phyloP scores from a whole-genome alignment of 257 asterid species.

The Knoxia roxburghii region DNA sequence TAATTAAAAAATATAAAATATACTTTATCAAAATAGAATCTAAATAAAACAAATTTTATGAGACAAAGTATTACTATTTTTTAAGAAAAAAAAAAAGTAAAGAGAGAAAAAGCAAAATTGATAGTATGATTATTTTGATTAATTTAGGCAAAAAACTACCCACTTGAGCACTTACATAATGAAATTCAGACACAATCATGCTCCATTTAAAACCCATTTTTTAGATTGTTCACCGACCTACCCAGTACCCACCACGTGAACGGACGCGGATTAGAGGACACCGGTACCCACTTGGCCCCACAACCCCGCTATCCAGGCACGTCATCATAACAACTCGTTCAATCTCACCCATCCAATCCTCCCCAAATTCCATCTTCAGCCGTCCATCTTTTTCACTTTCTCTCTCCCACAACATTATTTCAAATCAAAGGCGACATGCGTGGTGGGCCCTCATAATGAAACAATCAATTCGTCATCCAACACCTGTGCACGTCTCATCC shows the following conservation, averaged over 20 bases:
- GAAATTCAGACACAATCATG: constrained; percentile 1
- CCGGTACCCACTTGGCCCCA: constrained; percentile 25
- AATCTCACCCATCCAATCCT: constrained; percentile 17
- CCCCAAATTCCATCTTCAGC: not conserved
- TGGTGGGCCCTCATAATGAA: constrained; percentile 14
- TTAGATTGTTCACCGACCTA: constrained; percentile 28
- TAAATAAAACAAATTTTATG: too few species aligned
- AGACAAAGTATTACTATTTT: too few species aligned
- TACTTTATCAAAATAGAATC: too few species aligned
- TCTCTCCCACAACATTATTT: not conserved
- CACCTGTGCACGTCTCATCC: constrained; percentile 25
- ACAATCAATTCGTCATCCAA: not conserved
- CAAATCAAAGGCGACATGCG: constrained; percentile 10
- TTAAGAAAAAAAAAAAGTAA: too few species aligned
- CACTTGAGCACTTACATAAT: not conserved
- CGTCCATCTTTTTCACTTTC: constrained; percentile 9
- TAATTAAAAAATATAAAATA: too few species aligned
- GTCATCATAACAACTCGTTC: constrained; percentile 12
- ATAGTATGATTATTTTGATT: too few species aligned
- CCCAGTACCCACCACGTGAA: constrained; percentile 36
- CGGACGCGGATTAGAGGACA: constrained; percentile 28
- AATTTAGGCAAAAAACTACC: too few species aligned
- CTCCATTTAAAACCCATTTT: not conserved
- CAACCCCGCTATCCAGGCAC: constrained; percentile 5
- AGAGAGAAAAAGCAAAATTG: too few species aligned